Conservation (phyloP, 306 rosid species). For the Vigna angularis region DNA sequence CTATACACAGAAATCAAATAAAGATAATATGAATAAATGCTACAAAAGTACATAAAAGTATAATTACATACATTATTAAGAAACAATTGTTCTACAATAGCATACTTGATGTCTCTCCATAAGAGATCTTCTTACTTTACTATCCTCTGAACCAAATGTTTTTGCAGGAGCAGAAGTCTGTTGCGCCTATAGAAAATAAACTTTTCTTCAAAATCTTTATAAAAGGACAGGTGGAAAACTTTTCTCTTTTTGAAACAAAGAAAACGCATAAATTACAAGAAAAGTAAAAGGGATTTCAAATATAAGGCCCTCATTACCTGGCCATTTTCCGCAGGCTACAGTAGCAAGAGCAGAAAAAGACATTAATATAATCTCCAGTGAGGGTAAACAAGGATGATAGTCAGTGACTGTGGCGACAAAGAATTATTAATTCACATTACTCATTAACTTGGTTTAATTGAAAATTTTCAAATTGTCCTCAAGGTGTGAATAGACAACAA, state of each 20-base stretch:
- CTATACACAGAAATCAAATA: slow-evolving; percentile 55
- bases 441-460: slow-evolving; percentile 32
- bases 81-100: slow-evolving; percentile 33
- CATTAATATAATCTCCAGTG: slow-evolving; percentile 49
- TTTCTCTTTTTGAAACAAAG: not conserved
- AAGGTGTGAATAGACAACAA: slow-evolving; percentile 26
- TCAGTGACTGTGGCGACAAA: slow-evolving; percentile 10
- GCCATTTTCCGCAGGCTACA: slow-evolving; percentile 76
- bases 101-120: slow-evolving; percentile 83
- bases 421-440: slow-evolving; percentile 22
- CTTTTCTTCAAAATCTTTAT: slow-evolving; percentile 40
- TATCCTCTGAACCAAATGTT: slow-evolving; percentile 63
- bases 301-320: slow-evolving; percentile 64
- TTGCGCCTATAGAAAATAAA: slow-evolving; percentile 52
- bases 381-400: slow-evolving; percentile 27
- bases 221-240: not conserved
- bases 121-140: slow-evolving; percentile 64
- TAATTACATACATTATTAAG: slow-evolving; percentile 20
- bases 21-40: slow-evolving; percentile 21
- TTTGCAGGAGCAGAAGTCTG: slow-evolving; percentile 51
- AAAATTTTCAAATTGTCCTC: slow-evolving; percentile 36
- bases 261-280: slow-evolving; percentile 34
- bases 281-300: slow-evolving; percentile 23
- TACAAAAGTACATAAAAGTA: slow-evolving; percentile 33
- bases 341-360: slow-evolving; percentile 40